Evolutionary conservation across 768 basidiomycete genomes (phyloP).

Genomic region (Sporobolomyces pararoseus): DNA sequence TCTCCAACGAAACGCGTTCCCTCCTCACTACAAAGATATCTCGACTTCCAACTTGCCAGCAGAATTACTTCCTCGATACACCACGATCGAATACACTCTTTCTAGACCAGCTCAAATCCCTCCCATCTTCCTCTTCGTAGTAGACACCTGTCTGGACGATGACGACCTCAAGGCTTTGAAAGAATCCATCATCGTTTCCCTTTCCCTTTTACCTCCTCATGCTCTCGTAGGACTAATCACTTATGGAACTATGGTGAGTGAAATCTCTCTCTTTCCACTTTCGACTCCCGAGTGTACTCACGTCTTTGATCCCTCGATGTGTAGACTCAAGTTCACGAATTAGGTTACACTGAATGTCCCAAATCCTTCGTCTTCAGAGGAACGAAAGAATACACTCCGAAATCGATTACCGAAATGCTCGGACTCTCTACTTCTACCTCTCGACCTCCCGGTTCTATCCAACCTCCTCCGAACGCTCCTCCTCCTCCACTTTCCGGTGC

Average conservation of each 20-base stretch:
- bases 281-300: neutral
- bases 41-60: conserved; percentile 93
- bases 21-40: conserved; percentile 98
- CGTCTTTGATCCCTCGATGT: no score
- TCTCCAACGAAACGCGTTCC: conserved; percentile 91
- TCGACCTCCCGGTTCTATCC: conserved; percentile 57
- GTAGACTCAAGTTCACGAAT: conserved; percentile 96
- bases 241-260: conserved; percentile 85
- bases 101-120: conserved; percentile 83
- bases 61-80: conserved; percentile 94
- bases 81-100: conserved; percentile 99
- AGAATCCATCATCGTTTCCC: conserved; percentile 88
- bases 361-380: conserved; percentile 99
- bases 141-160: conserved; percentile 88
- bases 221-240: conserved; percentile 95
- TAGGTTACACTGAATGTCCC: conserved; percentile 90
- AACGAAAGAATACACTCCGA: conserved; percentile 89
- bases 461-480: conserved; percentile 63
- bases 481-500: conserved; percentile 56
- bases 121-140: conserved; percentile 93
- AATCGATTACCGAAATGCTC: conserved; percentile 98
- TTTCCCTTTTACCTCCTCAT: conserved; percentile 86
- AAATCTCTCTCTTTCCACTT: neutral
- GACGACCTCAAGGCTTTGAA: conserved; percentile 93
- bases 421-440: conserved; percentile 63